phyloP scores from a whole-genome alignment of 768 basidiomycete genomes.

The Saitozyma sp. region DNA sequence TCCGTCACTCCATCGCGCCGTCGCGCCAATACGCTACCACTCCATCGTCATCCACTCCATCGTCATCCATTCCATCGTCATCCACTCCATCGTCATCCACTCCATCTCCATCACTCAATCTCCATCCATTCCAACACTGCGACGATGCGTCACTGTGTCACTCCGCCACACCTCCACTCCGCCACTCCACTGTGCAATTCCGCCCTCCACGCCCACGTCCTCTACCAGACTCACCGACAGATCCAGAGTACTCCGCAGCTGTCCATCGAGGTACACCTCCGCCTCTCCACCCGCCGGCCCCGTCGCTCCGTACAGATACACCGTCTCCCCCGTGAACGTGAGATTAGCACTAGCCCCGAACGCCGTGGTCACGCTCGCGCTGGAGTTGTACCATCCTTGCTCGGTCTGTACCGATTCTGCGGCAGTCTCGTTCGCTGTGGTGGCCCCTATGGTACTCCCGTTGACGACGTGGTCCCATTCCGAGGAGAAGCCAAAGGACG shows the following conservation, averaged over 20 bases:
- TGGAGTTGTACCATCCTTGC: constrained; percentile 20
- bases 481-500: no score
- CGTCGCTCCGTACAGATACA: constrained; percentile 39
- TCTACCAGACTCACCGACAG: constrained; percentile 24
- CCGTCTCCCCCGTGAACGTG: constrained; percentile 24
- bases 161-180: no score
- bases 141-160: no score
- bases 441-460: no score
- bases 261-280: constrained; percentile 27
- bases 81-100: not conserved
- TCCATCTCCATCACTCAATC: not conserved
- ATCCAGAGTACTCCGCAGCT: constrained; percentile 14
- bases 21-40: no score
- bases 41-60: not conserved
- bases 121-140: no score
- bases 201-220: not conserved
- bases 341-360: constrained; percentile 14
- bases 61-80: not conserved
- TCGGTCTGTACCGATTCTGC: no score
- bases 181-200: no score
- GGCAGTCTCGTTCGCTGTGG: no score
- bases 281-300: constrained; percentile 33
- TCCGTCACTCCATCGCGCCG: no score
- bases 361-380: constrained; percentile 19
- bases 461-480: no score